These are phyloP conservation scores for Penstemon davidsonii DNA, from an alignment of 257 asterid genomes.

Conservation along the genomic window DNA sequence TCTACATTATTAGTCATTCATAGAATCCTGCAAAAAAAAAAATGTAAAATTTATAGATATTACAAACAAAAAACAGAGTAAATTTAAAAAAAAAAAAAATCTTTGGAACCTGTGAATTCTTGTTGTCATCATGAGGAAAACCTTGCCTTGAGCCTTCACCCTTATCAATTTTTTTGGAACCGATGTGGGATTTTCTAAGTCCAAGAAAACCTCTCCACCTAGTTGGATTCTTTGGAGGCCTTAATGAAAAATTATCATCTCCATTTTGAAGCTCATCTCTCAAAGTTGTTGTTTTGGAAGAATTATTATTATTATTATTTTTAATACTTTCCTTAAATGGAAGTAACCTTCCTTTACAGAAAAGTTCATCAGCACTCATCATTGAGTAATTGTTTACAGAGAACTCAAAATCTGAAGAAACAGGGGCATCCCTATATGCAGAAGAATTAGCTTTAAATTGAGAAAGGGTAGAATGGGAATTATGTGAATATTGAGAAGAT, in stretches of 20 bases:
- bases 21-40: slow-evolving; percentile 32
- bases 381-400: slow-evolving; percentile 52
- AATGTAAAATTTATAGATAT: not conserved
- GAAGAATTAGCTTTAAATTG: not conserved
- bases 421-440: slow-evolving; percentile 52
- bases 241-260: slow-evolving; percentile 39
- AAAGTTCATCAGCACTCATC: slow-evolving; percentile 66
- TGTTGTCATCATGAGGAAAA: slow-evolving; percentile 34
- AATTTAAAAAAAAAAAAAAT: not conserved
- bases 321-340: slow-evolving; percentile 43
- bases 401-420: slow-evolving; percentile 68
- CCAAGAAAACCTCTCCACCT: slow-evolving; percentile 87
- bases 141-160: slow-evolving; percentile 27
- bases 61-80: not conserved
- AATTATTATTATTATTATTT: not conserved
- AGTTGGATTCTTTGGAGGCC: slow-evolving; percentile 77
- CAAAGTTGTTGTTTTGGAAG: slow-evolving; percentile 35
- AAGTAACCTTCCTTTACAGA: slow-evolving; percentile 51
- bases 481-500: slow-evolving; percentile 3
- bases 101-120: slow-evolving; percentile 48
- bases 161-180: slow-evolving; percentile 63
- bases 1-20: slow-evolving; percentile 29
- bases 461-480: not conserved
- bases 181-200: slow-evolving; percentile 67
- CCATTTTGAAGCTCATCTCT: slow-evolving; percentile 40